These are phyloP conservation scores for Jatropha podagrica DNA, from an alignment of 441 rosid genomes.

Conservation along the genomic window DNA sequence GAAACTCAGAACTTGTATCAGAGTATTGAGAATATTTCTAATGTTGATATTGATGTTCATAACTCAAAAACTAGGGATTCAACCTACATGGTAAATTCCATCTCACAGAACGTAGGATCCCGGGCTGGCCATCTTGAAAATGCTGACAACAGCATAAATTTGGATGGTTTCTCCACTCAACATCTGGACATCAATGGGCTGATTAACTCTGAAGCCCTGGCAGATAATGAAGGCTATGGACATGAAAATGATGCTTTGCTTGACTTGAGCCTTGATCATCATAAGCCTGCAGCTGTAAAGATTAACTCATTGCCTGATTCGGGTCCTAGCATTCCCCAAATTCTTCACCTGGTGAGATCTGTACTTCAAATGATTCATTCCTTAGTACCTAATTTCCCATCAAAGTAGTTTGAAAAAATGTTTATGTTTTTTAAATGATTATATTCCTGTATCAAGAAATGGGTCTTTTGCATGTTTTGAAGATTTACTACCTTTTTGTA, in stretches of 20 bases:
- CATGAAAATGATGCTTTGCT: conserved; percentile 43
- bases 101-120: conserved; percentile 45
- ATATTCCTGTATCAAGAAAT: not conserved
- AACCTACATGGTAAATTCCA: conserved; percentile 38
- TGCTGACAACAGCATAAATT: conserved; percentile 42
- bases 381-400: conserved; percentile 9
- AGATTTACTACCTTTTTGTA: conserved; percentile 31
- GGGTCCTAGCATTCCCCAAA: conserved; percentile 92
- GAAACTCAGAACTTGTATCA: conserved; percentile 65
- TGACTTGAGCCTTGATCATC: conserved; percentile 49
- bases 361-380: conserved; percentile 10
- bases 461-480: conserved; percentile 12
- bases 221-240: conserved; percentile 38
- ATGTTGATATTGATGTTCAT: conserved; percentile 48
- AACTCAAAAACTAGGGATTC: conserved; percentile 56
- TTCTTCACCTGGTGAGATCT: conserved; percentile 81
- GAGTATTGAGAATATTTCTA: conserved; percentile 56
- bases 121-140: conserved; percentile 47
- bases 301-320: conserved; percentile 46
- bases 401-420: not conserved
- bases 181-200: conserved; percentile 54
- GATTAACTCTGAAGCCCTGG: conserved; percentile 41
- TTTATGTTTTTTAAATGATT: not conserved
- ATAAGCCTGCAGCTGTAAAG: conserved; percentile 53
- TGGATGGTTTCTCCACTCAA: conserved; percentile 52